A percentile compares a stretch with the other conserved stretches of the same genome.
phyloP scores from a whole-genome alignment of 768 basidiomycete genomes.

The Boletus sp. region DNA sequence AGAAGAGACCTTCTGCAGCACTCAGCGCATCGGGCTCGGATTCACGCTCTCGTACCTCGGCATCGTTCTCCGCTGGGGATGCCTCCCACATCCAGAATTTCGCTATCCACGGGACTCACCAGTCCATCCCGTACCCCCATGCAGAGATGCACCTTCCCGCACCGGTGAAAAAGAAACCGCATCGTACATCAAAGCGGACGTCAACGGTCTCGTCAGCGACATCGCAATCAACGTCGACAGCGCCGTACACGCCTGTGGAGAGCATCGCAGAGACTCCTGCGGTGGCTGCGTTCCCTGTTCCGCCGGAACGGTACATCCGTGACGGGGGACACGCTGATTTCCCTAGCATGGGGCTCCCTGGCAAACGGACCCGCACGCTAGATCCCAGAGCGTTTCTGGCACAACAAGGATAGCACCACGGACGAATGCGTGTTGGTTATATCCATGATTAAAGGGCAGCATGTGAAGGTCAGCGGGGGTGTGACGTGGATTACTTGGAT shows the following conservation, averaged over 20 bases:
- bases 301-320: conserved; percentile 32
- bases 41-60: conserved; percentile 59
- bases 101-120: conserved; percentile 23
- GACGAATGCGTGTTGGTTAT: background rate
- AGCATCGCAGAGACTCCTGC: conserved; percentile 29
- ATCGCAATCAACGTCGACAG: conserved; percentile 47
- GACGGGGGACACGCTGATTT: conserved; percentile 28
- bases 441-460: background rate
- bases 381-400: conserved; percentile 43
- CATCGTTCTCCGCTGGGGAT: conserved; percentile 38
- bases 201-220: conserved; percentile 40
- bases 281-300: conserved; percentile 22
- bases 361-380: conserved; percentile 30
- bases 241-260: conserved; percentile 35
- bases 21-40: conserved; percentile 47
- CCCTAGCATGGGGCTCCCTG: conserved; percentile 38
- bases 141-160: conserved; percentile 27
- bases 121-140: conserved; percentile 25
- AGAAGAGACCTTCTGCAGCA: conserved; percentile 27
- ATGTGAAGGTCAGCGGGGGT: background rate
- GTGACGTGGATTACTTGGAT: background rate
- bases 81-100: conserved; percentile 21
- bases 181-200: conserved; percentile 26
- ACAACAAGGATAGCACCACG: conserved; percentile 6
- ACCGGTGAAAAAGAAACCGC: conserved; percentile 17